phyloP scores from a whole-genome alignment of 805 yeast genomes.

The Sugiyamaella qingdaonensis region DNA sequence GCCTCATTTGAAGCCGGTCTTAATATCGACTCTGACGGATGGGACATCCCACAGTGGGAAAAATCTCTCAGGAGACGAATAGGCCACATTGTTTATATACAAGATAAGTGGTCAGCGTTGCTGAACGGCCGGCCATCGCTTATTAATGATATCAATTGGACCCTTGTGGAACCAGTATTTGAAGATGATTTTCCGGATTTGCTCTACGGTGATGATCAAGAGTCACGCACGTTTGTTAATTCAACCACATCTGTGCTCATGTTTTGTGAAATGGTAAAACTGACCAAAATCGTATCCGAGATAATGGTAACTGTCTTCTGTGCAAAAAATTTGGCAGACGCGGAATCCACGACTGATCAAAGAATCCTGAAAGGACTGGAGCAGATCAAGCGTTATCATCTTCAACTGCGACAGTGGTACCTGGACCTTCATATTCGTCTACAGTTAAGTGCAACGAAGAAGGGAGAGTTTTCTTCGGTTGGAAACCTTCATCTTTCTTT shows the following conservation, averaged over 20 bases:
- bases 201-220: slow-evolving; percentile 3
- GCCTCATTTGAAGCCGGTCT: slow-evolving; percentile 81
- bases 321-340: slow-evolving; percentile 12
- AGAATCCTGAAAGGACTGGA: slow-evolving; percentile 16
- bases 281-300: slow-evolving; percentile 24
- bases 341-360: slow-evolving; percentile 1
- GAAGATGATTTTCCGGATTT: slow-evolving; percentile 17
- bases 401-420: slow-evolving; percentile 27
- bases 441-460: slow-evolving; percentile 21
- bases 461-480: slow-evolving; percentile 24
- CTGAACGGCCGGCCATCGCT: slow-evolving; percentile 77
- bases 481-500: slow-evolving; percentile 27
- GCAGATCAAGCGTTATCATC: slow-evolving; percentile 21
- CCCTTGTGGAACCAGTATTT: slow-evolving; percentile 51
- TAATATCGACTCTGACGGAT: slow-evolving; percentile 74
- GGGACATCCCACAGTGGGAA: slow-evolving; percentile 92
- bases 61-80: slow-evolving; percentile 74
- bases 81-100: slow-evolving; percentile 88
- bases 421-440: slow-evolving; percentile 24
- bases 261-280: slow-evolving; percentile 23
- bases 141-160: slow-evolving; percentile 69
- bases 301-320: slow-evolving; percentile 21
- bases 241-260: slow-evolving; percentile 23
- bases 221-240: slow-evolving; percentile 10
- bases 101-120: slow-evolving; percentile 82